Evolutionary conservation across 495 filamentous ascomycete genomes (phyloP).

Genomic region (Neurospora sp.): DNA sequence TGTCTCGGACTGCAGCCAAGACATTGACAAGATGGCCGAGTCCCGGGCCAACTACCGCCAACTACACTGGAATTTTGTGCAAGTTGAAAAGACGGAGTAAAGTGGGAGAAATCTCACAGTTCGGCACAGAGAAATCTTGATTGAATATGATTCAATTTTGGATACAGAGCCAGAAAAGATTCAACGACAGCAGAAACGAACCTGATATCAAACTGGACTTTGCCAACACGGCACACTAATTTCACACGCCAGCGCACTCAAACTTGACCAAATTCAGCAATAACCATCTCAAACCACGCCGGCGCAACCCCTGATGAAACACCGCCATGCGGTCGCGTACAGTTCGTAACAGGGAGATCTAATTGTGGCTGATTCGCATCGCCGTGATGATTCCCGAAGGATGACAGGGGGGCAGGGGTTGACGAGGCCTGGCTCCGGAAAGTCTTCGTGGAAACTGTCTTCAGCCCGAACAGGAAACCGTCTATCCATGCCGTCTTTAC

Average conservation of each 20-base stretch:
- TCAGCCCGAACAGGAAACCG: constrained; percentile 7
- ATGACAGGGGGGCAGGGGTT: constrained; percentile 15
- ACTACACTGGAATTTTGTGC: neutral
- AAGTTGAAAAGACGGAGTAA: neutral
- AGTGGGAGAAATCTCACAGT: neutral
- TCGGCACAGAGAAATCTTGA: neutral
- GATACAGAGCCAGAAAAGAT: neutral
- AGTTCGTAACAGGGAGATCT: neutral
- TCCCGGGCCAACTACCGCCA: neutral
- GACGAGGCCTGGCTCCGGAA: constrained; percentile 19
- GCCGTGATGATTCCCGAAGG: constrained; percentile 9
- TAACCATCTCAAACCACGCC: neutral
- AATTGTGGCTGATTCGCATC: neutral
- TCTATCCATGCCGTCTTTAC: neutral
- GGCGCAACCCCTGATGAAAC: constrained; percentile 1
- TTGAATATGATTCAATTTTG: neutral
- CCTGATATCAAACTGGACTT: neutral
- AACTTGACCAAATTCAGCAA: neutral
- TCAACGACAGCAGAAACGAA: neutral
- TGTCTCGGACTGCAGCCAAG: neutral
- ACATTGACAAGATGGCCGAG: neutral
- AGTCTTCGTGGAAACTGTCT: constrained; percentile 25
- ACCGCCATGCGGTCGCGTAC: neutral
- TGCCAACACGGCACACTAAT: neutral
- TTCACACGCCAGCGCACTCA: neutral